Conservation (phyloP, 1,139 yeast genomes). For the Kluyveromyces sp. region DNA sequence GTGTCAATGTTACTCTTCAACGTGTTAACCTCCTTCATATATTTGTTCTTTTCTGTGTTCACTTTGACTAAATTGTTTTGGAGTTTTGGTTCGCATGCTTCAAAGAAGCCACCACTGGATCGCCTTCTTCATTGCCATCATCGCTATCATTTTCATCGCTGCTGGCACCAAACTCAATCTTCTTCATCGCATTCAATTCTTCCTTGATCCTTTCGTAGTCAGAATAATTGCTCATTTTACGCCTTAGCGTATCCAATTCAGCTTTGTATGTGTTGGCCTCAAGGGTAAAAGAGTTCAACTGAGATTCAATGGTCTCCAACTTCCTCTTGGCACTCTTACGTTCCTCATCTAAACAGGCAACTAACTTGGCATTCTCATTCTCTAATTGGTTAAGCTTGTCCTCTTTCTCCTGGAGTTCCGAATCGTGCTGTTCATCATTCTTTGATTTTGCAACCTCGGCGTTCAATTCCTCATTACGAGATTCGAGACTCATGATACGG, state of each 20-base stretch:
- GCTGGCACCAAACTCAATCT: slow-evolving; percentile 58
- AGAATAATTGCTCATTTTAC: slow-evolving; percentile 37
- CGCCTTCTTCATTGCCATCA: slow-evolving; percentile 30
- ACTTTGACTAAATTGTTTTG: slow-evolving; percentile 31
- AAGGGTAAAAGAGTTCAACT: slow-evolving; percentile 34
- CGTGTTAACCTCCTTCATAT: slow-evolving; percentile 20
- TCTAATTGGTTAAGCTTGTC: slow-evolving; percentile 49
- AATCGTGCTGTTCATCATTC: slow-evolving; percentile 28
- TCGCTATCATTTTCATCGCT: slow-evolving; percentile 21
- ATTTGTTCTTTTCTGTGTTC: slow-evolving; percentile 24
- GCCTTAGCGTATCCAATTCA: slow-evolving; percentile 46
- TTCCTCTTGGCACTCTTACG: slow-evolving; percentile 28
- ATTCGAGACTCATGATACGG: slow-evolving; percentile 64
- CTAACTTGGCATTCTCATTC: slow-evolving; percentile 55
- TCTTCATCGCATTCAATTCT: slow-evolving; percentile 64
- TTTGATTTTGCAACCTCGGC: slow-evolving; percentile 47
- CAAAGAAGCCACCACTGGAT: slow-evolving; percentile 35
- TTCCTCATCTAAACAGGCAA: slow-evolving; percentile 55
- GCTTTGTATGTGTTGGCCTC: slow-evolving; percentile 42
- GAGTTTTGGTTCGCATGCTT: slow-evolving; percentile 35
- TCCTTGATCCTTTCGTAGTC: slow-evolving; percentile 75
- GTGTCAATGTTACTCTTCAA: slow-evolving; percentile 22
- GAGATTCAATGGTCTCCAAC: slow-evolving; percentile 31
- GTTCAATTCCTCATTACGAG: slow-evolving; percentile 67
- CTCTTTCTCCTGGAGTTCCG: slow-evolving; percentile 30